phyloP scores from a whole-genome alignment of 176 grass and related monocot genomes.

The Alopecurus myosuroides region DNA sequence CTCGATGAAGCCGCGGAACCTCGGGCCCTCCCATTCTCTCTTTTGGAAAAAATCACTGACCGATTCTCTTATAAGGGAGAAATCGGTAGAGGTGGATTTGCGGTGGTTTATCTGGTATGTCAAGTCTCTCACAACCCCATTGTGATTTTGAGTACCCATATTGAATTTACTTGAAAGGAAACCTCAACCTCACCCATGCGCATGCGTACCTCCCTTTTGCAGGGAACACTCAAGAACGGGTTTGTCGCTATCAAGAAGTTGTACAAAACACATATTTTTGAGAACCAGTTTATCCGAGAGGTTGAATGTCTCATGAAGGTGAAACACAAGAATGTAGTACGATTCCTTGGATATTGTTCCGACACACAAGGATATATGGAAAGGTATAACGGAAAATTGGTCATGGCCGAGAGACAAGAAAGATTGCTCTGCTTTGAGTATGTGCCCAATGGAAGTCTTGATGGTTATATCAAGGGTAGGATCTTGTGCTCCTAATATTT shows the following conservation, averaged over 20 bases:
- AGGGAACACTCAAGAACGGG: background rate
- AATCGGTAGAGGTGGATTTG: too few relatives aligned
- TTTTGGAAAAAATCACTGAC: too few relatives aligned
- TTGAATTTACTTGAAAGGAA: too few relatives aligned
- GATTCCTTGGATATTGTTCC: background rate
- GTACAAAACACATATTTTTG: background rate
- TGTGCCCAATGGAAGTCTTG: background rate
- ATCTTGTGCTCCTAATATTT: too few relatives aligned
- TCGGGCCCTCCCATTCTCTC: too few relatives aligned
- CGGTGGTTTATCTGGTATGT: too few relatives aligned
- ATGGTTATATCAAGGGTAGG: background rate
- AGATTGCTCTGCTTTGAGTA: background rate
- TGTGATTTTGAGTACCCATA: too few relatives aligned
- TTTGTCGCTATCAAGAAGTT: background rate
- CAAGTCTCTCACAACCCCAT: too few relatives aligned
- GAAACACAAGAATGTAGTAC: background rate
- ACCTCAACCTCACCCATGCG: too few relatives aligned
- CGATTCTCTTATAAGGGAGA: too few relatives aligned
- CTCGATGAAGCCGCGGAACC: too few relatives aligned
- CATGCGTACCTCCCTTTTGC: too few relatives aligned
- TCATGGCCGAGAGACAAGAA: background rate
- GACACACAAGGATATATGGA: background rate
- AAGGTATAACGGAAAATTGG: background rate
- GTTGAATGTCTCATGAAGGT: background rate
- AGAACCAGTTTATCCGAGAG: background rate